These are phyloP conservation scores for Moniliella sp. DNA, from an alignment of 1,284 basidiomycete species.

Conservation along the genomic window DNA sequence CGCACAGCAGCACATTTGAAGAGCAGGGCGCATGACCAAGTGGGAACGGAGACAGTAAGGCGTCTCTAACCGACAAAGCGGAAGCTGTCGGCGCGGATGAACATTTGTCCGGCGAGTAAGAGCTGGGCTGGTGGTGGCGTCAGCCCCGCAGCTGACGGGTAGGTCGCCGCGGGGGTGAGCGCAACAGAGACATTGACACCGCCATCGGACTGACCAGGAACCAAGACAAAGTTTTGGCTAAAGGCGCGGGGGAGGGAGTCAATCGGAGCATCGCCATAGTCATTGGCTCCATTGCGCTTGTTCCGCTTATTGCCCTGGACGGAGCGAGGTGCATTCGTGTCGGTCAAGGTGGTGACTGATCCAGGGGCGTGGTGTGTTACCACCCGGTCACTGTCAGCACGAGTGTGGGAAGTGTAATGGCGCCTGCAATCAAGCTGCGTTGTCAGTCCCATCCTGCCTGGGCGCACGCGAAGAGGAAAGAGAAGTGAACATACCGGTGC, in stretches of 20 bases:
- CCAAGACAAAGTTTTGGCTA: conserved; percentile 21
- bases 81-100: no score
- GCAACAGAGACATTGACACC: no score
- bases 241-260: conserved; percentile 16
- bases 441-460: neutral
- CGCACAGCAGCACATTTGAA: no score
- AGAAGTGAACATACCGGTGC: conserved; percentile 5
- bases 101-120: no score
- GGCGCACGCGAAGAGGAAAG: neutral
- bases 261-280: conserved; percentile 18
- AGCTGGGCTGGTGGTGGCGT: no score
- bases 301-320: conserved; percentile 10
- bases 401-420: conserved; percentile 17
- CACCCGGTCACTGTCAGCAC: conserved; percentile 18
- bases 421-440: conserved; percentile 3
- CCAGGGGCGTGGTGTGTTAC: conserved; percentile 28
- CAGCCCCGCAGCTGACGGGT: no score
- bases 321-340: conserved; percentile 19
- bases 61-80: no score
- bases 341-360: conserved; percentile 9
- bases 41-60: no score
- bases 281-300: conserved; percentile 3
- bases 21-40: no score
- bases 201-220: conserved; percentile 3
- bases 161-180: no score